A percentile compares a stretch with the other conserved stretches of the same genome.
These are phyloP conservation scores for Takashimella tepidaria DNA, from an alignment of 1,284 basidiomycete genomes.

Conservation along the genomic window DNA sequence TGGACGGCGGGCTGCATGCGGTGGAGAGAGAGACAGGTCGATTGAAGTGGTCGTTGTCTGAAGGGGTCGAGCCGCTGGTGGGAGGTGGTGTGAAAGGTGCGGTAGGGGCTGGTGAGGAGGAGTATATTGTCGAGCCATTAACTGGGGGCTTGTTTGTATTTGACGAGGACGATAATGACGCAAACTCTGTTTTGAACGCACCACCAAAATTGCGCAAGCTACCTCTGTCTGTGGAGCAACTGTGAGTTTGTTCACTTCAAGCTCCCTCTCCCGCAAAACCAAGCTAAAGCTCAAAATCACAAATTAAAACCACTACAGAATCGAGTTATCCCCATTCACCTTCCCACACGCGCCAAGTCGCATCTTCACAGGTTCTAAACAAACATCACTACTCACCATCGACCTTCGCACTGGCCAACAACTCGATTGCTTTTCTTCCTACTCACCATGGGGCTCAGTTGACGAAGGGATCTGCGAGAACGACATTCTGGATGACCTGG, in stretches of 20 bases:
- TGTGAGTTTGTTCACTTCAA: conserved; percentile 42
- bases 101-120: conserved; percentile 26
- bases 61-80: conserved; percentile 42
- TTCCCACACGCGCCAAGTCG: conserved; percentile 44
- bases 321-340: conserved; percentile 45
- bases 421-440: conserved; percentile 39
- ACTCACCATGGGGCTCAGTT: conserved; percentile 9
- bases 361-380: conserved; percentile 46
- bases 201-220: conserved; percentile 41
- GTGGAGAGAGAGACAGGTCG: conserved; percentile 42
- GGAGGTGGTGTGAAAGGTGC: conserved; percentile 33
- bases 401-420: conserved; percentile 45
- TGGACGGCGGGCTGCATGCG: conserved; percentile 47
- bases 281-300: no score
- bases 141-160: conserved; percentile 45
- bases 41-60: conserved; percentile 36
- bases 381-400: conserved; percentile 43
- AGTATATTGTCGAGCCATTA: conserved; percentile 47
- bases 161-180: conserved; percentile 21
- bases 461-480: conserved; percentile 30
- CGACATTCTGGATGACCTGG: conserved; percentile 39
- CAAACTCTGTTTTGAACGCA: conserved; percentile 17
- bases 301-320: conserved; percentile 23
- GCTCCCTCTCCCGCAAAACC: no score
- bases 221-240: conserved; percentile 45